Conservation (phyloP, 2,329 filamentous ascomycete species). For the Annulohypoxylon truncatum region DNA sequence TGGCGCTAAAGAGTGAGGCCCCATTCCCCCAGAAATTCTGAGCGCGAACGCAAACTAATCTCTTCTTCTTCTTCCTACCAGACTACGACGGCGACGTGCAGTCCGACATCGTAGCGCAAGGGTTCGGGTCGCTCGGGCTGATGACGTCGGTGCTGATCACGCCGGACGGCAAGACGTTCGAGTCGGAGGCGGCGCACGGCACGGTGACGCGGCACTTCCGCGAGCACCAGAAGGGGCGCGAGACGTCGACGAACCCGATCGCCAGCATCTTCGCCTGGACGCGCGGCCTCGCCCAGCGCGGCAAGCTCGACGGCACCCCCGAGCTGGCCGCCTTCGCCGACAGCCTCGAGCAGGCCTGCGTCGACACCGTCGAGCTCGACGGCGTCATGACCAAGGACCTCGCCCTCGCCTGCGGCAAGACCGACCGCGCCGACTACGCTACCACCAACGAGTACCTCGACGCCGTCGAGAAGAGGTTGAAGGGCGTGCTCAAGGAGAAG, state of each 20-base stretch:
- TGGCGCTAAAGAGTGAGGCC: slow-evolving; percentile 93
- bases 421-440: slow-evolving; percentile 84
- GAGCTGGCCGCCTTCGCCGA: slow-evolving; percentile 93
- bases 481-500: slow-evolving; percentile 73
- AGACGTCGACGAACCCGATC: slow-evolving; percentile 98
- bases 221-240: slow-evolving; percentile 97
- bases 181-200: slow-evolving; percentile 97
- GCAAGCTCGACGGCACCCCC: slow-evolving; percentile 91
- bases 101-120: slow-evolving; percentile 97
- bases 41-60: slow-evolving; percentile 22
- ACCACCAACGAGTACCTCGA: slow-evolving; percentile 92
- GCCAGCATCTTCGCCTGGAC: slow-evolving; percentile 99
- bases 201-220: slow-evolving; percentile 99
- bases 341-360: slow-evolving; percentile 89
- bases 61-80: slow-evolving; percentile 58
- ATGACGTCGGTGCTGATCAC: slow-evolving; percentile 99
- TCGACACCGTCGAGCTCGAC: slow-evolving; percentile 93
- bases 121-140: slow-evolving; percentile 95
- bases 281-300: slow-evolving; percentile 90
- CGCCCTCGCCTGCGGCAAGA: slow-evolving; percentile 93
- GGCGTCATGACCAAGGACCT: slow-evolving; percentile 99
- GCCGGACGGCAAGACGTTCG: slow-evolving; percentile 95
- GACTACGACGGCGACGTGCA: slow-evolving; percentile 99
- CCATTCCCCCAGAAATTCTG: background rate
- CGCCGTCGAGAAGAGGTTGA: slow-evolving; percentile 91